Percentiles rank a stretch among this genome's conserved stretches.
Conservation (phyloP, 176 grass and related monocot species). For the Triticum dicoccoides region DNA sequence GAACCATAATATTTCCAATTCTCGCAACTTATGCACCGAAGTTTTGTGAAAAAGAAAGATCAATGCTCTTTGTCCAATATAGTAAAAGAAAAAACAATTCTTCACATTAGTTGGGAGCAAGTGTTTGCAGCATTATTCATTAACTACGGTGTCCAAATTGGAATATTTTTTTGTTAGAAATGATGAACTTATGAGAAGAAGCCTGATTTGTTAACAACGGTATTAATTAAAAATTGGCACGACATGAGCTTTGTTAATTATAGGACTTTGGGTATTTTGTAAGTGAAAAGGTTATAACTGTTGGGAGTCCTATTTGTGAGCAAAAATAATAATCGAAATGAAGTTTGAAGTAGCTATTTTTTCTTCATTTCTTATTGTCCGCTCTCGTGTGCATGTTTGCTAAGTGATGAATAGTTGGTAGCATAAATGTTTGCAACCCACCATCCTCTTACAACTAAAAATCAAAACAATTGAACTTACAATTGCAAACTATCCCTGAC, state of each 20-base stretch:
- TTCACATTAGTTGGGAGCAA: slow-evolving; percentile 10
- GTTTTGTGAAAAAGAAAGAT: not conserved
- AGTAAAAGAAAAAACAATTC: not conserved
- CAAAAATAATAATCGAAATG: not conserved
- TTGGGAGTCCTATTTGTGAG: not conserved
- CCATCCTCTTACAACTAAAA: slow-evolving; percentile 29
- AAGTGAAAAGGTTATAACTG: not conserved
- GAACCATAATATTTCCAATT: not conserved
- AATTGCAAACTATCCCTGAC: not conserved
- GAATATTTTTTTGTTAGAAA: not conserved
- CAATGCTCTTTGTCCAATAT: not conserved
- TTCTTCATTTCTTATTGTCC: not conserved
- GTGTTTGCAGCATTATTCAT: not conserved
- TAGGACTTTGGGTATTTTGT: not conserved
- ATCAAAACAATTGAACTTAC: slow-evolving; percentile 8
- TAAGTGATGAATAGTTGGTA: not conserved
- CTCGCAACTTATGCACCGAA: not conserved
- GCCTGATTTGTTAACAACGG: not conserved
- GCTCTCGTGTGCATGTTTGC: not conserved
- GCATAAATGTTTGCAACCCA: not conserved
- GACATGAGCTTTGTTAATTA: not conserved
- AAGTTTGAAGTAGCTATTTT: slow-evolving; percentile 1
- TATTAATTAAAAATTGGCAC: not conserved
- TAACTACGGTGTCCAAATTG: not conserved
- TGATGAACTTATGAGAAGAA: slow-evolving; percentile 9